Base-by-base conservation (phyloP, 208 protist genomes). In the Tritrichomonas musculus region DNA sequence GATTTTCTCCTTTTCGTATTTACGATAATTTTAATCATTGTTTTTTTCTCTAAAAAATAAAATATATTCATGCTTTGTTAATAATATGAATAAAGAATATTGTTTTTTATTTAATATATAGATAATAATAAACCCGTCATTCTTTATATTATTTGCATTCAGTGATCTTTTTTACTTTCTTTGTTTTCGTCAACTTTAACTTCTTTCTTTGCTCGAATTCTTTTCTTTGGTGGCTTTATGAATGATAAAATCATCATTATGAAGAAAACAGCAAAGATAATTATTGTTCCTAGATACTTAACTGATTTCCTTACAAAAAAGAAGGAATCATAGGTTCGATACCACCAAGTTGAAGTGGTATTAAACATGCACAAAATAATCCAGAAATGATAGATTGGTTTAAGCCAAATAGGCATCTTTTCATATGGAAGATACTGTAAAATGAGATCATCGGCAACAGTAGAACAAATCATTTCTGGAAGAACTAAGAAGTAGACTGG, bases 401-500 rank as follows among this genome's bases (percentile, higher is more conserved):
- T 77, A 36, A 47, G 25, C 73, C 41, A 49, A 20, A 53, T 39
- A n/a, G 44, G 36, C 36, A 20, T 84, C n/a, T 49, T 33, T 0
- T 53, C 25, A 0, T 47, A 39, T 53, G 73, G 73, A 9, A 49
- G 33, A 84, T 84, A 44, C 25, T n/a, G 49, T 4, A 39, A 8
- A 9, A 84, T 47, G 3, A 53, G 25, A 17, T 22, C 3, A 53
- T 84, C 73, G n/a, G 73, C 73, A 33, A n/a, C 36, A n/a, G 73
- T 53, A 13, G 73, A 33, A 8, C 27, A 39, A 17, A 84, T 0
- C 36, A 84, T 53, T 84, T 84, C 73, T 33, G 73, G 73, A 53
- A 84, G 73, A 49, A 84, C 36, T n/a, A 84, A 39, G 17, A 47
- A 84, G 20, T 53, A 84, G n/a, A 84, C 73, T 53, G 73, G 73